A percentile compares a stretch with the other conserved stretches of the same genome.
These are phyloP conservation scores for Claviceps lovelessii DNA, from an alignment of 2,329 filamentous ascomycete species.

Conservation along the genomic window DNA sequence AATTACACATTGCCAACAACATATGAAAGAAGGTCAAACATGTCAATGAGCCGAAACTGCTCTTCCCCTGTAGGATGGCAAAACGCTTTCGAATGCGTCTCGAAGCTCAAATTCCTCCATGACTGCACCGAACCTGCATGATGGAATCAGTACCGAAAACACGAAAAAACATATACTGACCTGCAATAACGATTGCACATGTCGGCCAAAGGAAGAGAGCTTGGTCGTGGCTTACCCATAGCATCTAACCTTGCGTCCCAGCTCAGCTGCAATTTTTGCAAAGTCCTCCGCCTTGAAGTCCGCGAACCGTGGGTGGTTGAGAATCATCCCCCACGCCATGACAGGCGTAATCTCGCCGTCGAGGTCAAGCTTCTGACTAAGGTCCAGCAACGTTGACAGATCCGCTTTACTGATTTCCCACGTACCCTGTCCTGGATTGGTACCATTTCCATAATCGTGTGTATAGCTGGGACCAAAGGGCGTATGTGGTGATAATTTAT, in stretches of 20 bases:
- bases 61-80: slow-evolving; percentile 10
- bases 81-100: slow-evolving; percentile 60
- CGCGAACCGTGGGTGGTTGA: slow-evolving; percentile 53
- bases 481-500: slow-evolving; percentile 33
- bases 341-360: slow-evolving; percentile 89
- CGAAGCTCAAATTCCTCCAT: slow-evolving; percentile 55
- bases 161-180: neutral
- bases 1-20: neutral
- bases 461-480: slow-evolving; percentile 36
- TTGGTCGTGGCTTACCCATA: slow-evolving; percentile 57
- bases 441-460: slow-evolving; percentile 15
- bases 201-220: neutral
- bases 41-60: slow-evolving; percentile 7
- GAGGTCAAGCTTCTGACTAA: slow-evolving; percentile 69
- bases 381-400: slow-evolving; percentile 65
- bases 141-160: neutral
- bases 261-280: slow-evolving; percentile 53
- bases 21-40: neutral
- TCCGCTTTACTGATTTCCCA: slow-evolving; percentile 67
- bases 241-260: slow-evolving; percentile 71
- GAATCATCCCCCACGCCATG: slow-evolving; percentile 81
- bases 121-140: slow-evolving; percentile 43
- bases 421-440: slow-evolving; percentile 48
- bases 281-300: slow-evolving; percentile 58
- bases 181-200: neutral